Evolutionary conservation across 2,329 filamentous ascomycete species (phyloP).

Genomic region (Cordyceps tenuipes): DNA sequence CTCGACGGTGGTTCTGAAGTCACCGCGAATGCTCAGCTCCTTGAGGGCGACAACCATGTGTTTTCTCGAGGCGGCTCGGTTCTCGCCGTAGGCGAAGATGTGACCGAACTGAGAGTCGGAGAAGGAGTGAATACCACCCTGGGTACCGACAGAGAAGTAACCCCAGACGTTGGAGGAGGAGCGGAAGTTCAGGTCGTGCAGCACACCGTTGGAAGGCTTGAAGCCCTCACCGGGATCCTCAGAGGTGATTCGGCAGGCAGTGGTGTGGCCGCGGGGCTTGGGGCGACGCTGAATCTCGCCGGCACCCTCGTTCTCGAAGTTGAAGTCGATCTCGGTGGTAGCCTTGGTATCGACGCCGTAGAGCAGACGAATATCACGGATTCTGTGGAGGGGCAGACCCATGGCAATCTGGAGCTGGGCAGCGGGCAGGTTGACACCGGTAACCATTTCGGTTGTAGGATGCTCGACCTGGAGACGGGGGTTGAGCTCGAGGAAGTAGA

Average conservation of each 20-base stretch:
- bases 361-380: conserved; percentile 89
- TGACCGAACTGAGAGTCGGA: conserved; percentile 98
- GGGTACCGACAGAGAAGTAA: conserved; percentile 97
- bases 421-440: conserved; percentile 91
- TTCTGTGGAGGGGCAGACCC: conserved; percentile 92
- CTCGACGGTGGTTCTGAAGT: conserved; percentile 97
- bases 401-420: conserved; percentile 98
- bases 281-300: conserved; percentile 79
- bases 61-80: conserved; percentile 88
- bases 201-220: conserved; percentile 97
- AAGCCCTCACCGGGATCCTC: conserved; percentile 98
- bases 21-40: conserved; percentile 97
- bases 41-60: conserved; percentile 99
- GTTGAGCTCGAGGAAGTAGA: conserved; percentile 98
- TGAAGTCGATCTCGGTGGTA: conserved; percentile 84
- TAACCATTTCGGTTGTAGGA: conserved; percentile 98
- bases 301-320: conserved; percentile 83
- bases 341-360: conserved; percentile 93
- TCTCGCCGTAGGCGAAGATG: conserved; percentile 98
- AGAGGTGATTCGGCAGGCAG: conserved; percentile 97
- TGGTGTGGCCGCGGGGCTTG: conserved; percentile 91
- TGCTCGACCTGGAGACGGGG: conserved; percentile 99
- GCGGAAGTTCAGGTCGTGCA: conserved; percentile 98
- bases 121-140: conserved; percentile 97
- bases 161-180: conserved; percentile 99